These are phyloP conservation scores for Fagopyrum esculentum DNA, from an alignment of 148 eudicot species.

Conservation along the genomic window DNA sequence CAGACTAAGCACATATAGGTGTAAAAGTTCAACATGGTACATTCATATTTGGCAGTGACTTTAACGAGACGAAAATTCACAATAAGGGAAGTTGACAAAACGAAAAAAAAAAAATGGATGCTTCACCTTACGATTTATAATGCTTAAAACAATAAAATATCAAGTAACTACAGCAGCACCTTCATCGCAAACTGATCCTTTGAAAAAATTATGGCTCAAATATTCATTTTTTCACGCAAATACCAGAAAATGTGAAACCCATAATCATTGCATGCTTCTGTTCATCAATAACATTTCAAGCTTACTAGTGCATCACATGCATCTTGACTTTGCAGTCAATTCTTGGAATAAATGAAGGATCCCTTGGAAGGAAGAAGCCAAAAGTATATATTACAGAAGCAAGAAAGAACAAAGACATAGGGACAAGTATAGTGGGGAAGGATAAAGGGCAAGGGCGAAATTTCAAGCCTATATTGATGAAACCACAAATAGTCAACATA, in stretches of 20 bases:
- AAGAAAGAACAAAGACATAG: slow-evolving; percentile 1
- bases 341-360: not conserved
- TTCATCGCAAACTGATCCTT: not conserved
- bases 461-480: not conserved
- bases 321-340: not conserved
- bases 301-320: slow-evolving; percentile 5
- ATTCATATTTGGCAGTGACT: too few species aligned
- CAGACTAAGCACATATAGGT: not conserved
- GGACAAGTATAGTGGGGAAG: not conserved
- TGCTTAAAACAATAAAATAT: not conserved
- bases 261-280: not conserved
- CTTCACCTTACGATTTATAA: not conserved
- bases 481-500: slow-evolving; percentile 3
- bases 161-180: not conserved
- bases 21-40: not conserved
- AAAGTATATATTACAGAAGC: not conserved
- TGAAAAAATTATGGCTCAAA: not conserved
- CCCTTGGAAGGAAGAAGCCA: slow-evolving; percentile 6
- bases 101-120: not conserved
- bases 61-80: not conserved
- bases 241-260: not conserved
- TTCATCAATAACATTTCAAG: not conserved
- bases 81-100: not conserved
- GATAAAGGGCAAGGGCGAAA: not conserved
- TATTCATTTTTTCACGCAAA: not conserved